Base-by-base conservation (phyloP, 164 flowering plant genomes). In the Vitis cinerea region DNA sequence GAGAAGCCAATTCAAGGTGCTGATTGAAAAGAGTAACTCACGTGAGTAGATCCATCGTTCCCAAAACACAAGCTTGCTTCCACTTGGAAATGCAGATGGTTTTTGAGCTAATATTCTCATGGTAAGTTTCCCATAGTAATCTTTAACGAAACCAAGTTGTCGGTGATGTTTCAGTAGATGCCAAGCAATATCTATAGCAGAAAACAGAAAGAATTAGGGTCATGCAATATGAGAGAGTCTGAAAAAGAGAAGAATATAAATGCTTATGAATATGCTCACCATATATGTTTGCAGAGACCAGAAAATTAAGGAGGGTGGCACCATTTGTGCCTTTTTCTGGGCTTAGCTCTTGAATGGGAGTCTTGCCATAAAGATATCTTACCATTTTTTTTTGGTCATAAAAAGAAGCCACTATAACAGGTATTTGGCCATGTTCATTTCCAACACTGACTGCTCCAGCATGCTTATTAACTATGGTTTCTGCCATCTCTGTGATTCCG, bases 351-450 rank as follows among this genome's bases (percentile, higher is more conserved):
- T 69, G 67, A 0, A 31, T 17, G 2, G 76, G 78, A 29, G 78
- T 71, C 14, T 6, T 57, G 4, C 0, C 1, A 61, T 77, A 80
- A 8, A 80, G 72, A 64, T 71, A 80, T 50, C 66, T 67, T 4
- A 71, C 78, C 76, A 77, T 65, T 1, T 69, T 66, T 50, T 50
- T 65, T 9, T 72, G 76, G 14, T 76, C 80, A 63, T 77, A 66
- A 1, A 71, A 27, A 30, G 83, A 70, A 65, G 83, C 80, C 59
- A 74, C 73, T 15, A 74, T 66, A 49, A 80, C 69, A 1, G 83
- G 83, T 47, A 80, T 59, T 0, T 59, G 56, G 51, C 47, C 66
- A 14, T 68, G 31, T 11, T 65, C 50, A 15, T 68, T 74, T 15
- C 19, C 27, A 19, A 71, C 53, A 0, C 8, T 58, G 16, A 74